These are phyloP conservation scores for Penicillium robsamsonii DNA, from an alignment of 495 filamentous ascomycete species.

Conservation along the genomic window DNA sequence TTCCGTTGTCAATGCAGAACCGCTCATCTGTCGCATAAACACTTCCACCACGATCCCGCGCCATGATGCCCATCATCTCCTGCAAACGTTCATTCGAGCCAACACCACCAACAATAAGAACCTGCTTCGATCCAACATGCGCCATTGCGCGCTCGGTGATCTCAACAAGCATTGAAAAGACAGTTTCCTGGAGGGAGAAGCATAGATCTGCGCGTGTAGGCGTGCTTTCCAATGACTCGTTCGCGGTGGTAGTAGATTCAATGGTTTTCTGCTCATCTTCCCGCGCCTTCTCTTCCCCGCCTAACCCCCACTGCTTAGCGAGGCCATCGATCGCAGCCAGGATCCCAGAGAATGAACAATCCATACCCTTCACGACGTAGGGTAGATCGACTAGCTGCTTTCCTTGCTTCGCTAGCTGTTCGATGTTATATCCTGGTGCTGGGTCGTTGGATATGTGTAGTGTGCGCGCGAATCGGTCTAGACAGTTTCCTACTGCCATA, in stretches of 20 bases:
- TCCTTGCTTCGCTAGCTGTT: constrained; percentile 85
- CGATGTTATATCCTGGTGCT: constrained; percentile 95
- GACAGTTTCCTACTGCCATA: constrained; percentile 95
- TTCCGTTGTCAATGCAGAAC: constrained; percentile 98
- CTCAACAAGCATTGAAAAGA: constrained; percentile 96
- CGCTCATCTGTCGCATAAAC: constrained; percentile 95
- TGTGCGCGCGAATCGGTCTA: constrained; percentile 92
- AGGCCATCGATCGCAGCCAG: constrained; percentile 76
- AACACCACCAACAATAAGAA: constrained; percentile 95
- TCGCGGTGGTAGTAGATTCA: constrained; percentile 17
- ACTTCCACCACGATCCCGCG: constrained; percentile 80
- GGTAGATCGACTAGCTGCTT: constrained; percentile 78
- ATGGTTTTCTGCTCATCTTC: constrained; percentile 27
- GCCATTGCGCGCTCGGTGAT: constrained; percentile 99
- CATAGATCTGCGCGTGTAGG: constrained; percentile 87
- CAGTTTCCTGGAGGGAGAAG: constrained; percentile 91
- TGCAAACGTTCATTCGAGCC: constrained; percentile 96
- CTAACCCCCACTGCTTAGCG: constrained; percentile 59
- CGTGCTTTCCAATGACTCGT: constrained; percentile 23
- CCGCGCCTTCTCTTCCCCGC: constrained; percentile 37
- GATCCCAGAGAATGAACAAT: constrained; percentile 92
- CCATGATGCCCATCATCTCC: constrained; percentile 98
- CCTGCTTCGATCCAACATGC: constrained; percentile 86
- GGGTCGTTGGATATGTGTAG: constrained; percentile 92
- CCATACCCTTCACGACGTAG: constrained; percentile 98